These are phyloP conservation scores for Mimosa bimucronata DNA, from an alignment of 306 rosid genomes.

Conservation along the genomic window DNA sequence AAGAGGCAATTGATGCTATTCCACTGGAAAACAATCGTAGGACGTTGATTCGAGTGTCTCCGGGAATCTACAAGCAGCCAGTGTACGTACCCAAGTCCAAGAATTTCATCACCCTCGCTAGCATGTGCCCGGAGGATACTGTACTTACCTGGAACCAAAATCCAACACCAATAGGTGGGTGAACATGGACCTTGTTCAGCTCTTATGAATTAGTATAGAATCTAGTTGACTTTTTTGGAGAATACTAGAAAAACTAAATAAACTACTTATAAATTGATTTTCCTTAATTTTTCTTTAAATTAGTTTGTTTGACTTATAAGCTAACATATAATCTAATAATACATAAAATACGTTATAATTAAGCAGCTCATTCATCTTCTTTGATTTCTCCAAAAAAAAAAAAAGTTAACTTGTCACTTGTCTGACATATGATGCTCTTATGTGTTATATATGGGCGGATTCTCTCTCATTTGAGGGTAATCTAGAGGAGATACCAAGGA, in stretches of 20 bases:
- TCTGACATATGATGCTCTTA: slow-evolving; percentile 23
- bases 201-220: slow-evolving; percentile 35
- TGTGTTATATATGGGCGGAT: slow-evolving; percentile 20
- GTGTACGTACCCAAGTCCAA: slow-evolving; percentile 84
- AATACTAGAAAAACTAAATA: too few relatives aligned
- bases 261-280: too few relatives aligned
- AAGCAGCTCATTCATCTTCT: too few relatives aligned
- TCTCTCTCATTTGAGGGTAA: slow-evolving; percentile 29
- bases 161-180: slow-evolving; percentile 74
- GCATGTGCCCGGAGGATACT: slow-evolving; percentile 63
- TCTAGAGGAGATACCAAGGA: not conserved
- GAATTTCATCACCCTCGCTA: slow-evolving; percentile 73
- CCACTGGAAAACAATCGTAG: slow-evolving; percentile 78
- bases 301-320: too few relatives aligned
- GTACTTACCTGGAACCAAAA: slow-evolving; percentile 79
- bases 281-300: too few relatives aligned
- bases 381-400: too few relatives aligned
- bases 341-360: too few relatives aligned
- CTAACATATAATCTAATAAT: too few relatives aligned
- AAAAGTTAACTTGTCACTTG: too few relatives aligned
- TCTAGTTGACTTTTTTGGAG: not conserved
- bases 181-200: not conserved
- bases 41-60: slow-evolving; percentile 65
- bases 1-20: slow-evolving; percentile 82
- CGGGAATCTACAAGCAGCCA: slow-evolving; percentile 82